Percentiles rank a stretch among this genome's conserved stretches.
Conservation (phyloP, 495 filamentous ascomycete genomes). For the Penicillium fimorum region DNA sequence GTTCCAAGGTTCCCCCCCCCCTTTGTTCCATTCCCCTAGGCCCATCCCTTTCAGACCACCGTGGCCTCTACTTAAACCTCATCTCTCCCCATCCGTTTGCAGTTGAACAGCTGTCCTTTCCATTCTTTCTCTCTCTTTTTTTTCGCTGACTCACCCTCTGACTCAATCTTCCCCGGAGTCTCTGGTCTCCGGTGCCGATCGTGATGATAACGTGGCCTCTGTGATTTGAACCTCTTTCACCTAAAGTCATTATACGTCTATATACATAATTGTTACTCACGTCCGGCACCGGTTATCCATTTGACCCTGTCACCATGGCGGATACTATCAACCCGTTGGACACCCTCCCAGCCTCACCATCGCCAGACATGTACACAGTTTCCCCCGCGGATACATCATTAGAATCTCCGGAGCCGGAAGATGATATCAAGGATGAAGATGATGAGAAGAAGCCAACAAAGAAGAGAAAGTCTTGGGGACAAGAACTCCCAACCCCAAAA, state of each 20-base stretch:
- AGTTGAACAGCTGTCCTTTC: conserved; percentile 40
- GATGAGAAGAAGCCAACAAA: conserved; percentile 73
- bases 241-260: conserved; percentile 12
- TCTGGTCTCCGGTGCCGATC: conserved; percentile 27
- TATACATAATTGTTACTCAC: conserved; percentile 8
- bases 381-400: conserved; percentile 52
- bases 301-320: conserved; percentile 33
- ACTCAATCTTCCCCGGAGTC: conserved; percentile 13
- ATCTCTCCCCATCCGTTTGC: conserved; percentile 10
- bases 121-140: conserved; percentile 6
- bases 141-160: conserved; percentile 26
- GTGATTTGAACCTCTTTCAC: conserved; percentile 5
- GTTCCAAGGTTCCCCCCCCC: background rate
- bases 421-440: conserved; percentile 30
- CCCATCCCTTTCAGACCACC: conserved; percentile 35
- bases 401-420: conserved; percentile 25
- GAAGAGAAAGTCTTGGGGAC: conserved; percentile 99
- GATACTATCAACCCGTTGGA: conserved; percentile 37
- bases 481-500: conserved; percentile 93
- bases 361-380: conserved; percentile 44
- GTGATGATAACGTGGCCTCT: conserved; percentile 44
- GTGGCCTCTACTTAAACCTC: conserved; percentile 48
- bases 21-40: conserved; percentile 1
- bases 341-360: conserved; percentile 33
- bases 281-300: conserved; percentile 24